A percentile compares a stretch with the other conserved stretches of the same genome.
Evolutionary conservation across 1,139 yeast species (phyloP).

Genomic region (Candida tetrigidarum): DNA sequence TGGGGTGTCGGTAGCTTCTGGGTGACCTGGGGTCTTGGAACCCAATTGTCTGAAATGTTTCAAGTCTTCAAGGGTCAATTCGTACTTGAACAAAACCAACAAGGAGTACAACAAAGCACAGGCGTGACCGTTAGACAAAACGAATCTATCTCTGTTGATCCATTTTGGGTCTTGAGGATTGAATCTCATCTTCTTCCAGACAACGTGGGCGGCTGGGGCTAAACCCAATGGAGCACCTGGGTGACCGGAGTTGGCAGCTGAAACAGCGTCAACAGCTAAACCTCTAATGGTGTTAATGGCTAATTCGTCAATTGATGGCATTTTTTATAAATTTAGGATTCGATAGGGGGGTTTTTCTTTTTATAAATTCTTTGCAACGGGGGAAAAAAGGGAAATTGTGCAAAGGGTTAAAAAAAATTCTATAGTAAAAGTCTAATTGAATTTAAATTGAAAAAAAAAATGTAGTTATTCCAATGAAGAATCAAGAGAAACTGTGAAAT

Average conservation of each 20-base stretch:
- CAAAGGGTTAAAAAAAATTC: constrained; percentile 2
- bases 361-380: background rate
- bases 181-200: constrained; percentile 82
- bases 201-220: constrained; percentile 75
- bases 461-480: background rate
- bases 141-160: constrained; percentile 96
- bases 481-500: constrained; percentile 1
- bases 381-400: background rate
- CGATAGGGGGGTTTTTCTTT: background rate
- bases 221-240: constrained; percentile 99
- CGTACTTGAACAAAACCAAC: constrained; percentile 87
- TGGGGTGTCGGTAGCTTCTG: constrained; percentile 75
- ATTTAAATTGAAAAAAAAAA: constrained; percentile 3
- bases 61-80: constrained; percentile 81
- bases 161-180: constrained; percentile 92
- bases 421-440: constrained; percentile 4
- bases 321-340: too few species aligned
- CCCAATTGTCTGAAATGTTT: constrained; percentile 88
- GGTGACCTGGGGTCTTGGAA: constrained; percentile 98
- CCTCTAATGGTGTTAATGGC: constrained; percentile 91
- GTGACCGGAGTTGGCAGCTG: constrained; percentile 95
- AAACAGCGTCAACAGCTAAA: constrained; percentile 86
- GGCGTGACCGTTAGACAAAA: constrained; percentile 96
- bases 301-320: constrained; percentile 60
- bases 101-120: constrained; percentile 89